Base-by-base conservation (phyloP, 2,329 filamentous ascomycete species). In the Niveomyces coronatus region DNA sequence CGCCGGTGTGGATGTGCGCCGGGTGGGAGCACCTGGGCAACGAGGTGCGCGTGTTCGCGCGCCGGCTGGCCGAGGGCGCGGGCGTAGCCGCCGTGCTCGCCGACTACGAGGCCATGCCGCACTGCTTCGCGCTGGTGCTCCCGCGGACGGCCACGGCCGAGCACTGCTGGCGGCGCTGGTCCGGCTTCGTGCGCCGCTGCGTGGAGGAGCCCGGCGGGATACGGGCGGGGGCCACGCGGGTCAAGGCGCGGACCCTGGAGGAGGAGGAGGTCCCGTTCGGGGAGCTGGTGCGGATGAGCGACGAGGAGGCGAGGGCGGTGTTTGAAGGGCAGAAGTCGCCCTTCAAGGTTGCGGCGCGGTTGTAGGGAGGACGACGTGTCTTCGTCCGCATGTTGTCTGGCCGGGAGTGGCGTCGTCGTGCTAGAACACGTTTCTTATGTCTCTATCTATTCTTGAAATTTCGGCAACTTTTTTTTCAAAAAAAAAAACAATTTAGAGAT, bases 71-170 rank as follows among this genome's bases (percentile, higher is more conserved):
- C 13, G 34, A 31, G 14, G 45, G 49, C 7, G 72, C 82, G 31
- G 76, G 73, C 5, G 79, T 80, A 0, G 52, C 50, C 0, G 72
- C 88, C 0, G 65, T 74, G 4, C 82, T 78, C 49, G 75, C 84
- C 53, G 74, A 85, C 58, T 91, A 78, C 53, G 79, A 87, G 54
- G 80, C 76, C 3, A 89, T 89, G 84, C 82, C 85, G 38, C 84
- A 88, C 58, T 76, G 74, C 47, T 89, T 85, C 52, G 74, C 70
- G 1, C 49, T 76, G 45, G 45, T 84, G 1, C 58, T 85, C 39
- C 56, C 65, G 2, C 56, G 59, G 4, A 53, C 67, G 3, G 52
- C 63, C 1, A 65, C 59, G 20, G 60, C 69, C 3, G 59, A 52
- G 46, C 64, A 69, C 33, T 82, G 75, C 48, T 69, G 75, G 41